Evolutionary conservation across 768 basidiomycete species (phyloP), one percentile per base, ranked within the genome.

Genomic region (Lentinus brumalis): DNA sequence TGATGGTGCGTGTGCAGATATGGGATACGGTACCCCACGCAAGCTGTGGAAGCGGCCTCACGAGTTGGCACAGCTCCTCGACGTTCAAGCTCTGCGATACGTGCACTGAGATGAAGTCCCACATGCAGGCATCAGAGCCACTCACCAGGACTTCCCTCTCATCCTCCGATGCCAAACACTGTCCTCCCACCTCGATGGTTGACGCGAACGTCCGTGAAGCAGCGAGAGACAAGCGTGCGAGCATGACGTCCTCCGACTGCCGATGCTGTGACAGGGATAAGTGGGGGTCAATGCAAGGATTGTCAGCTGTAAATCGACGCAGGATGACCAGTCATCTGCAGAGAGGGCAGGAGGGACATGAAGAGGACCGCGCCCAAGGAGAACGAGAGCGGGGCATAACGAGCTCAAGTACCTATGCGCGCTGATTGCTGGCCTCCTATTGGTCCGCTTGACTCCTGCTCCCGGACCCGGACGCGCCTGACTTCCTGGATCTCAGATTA

Each of bases 1-100:
- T 49, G 49, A 70, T 60, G 6, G 67, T 67, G 45, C 63, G 63
- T 16, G 62, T 47, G 63, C 71, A 72, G 4, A 62, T 42, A 26
- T 62, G 62, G 29, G 65, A 60, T 15, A 70, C 61, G 10, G 54
- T 52, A 39, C 52, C 41, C 69, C 69, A 72, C 14, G 71, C 66
- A 29, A 70, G 50, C 44, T 64, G 54, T 31, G 66, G 64, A 45
- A 65, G 50, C 14, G 69, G 62, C 26, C 58, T 57, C 18, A 72
- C 62, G 29, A 66, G 44, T 40, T 56, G 57, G 57, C 52, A 54
- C 5, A 70, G 47, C 47, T 63, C 67, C 32, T 69, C 68, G 38
- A 72, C 61, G 59, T 66, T 63, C 40, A 72, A 40, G 35, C 55
- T 62, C 71, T 72, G 55, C 12, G 18, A 12, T n/a, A n/a, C 51